These are phyloP conservation scores for Rhizophagus sp. DNA, from an alignment of 192 early-diverging fungal genomes.

Conservation along the genomic window DNA sequence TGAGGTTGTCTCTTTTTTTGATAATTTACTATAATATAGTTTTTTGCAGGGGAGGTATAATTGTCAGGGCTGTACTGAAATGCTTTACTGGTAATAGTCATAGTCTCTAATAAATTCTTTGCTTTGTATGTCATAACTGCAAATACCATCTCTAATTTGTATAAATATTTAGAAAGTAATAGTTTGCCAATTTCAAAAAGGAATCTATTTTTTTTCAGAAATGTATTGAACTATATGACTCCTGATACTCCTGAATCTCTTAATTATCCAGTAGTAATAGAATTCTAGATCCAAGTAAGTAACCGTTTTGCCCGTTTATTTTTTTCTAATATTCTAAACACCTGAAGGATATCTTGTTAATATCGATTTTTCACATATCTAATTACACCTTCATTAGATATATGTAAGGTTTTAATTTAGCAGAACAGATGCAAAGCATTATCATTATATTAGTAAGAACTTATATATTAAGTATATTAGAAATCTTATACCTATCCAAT, in stretches of 20 bases:
- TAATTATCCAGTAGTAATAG: neutral
- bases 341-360: neutral
- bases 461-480: neutral
- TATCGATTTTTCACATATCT: slow-evolving; percentile 6
- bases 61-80: neutral
- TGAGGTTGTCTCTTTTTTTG: neutral
- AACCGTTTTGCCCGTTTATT: neutral
- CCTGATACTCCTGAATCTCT: too few relatives aligned
- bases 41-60: slow-evolving; percentile 3
- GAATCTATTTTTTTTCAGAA: neutral
- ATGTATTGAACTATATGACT: slow-evolving; percentile 21
- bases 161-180: too few relatives aligned
- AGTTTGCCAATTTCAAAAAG: neutral
- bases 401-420: slow-evolving; percentile 26
- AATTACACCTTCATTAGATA: slow-evolving; percentile 8
- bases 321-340: slow-evolving; percentile 1
- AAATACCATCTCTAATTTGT: slow-evolving; percentile 14
- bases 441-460: slow-evolving; percentile 21
- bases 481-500: slow-evolving; percentile 7
- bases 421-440: slow-evolving; percentile 11
- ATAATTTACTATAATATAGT: slow-evolving; percentile 19
- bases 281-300: slow-evolving; percentile 1
- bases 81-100: slow-evolving; percentile 3
- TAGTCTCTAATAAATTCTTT: slow-evolving; percentile 14
- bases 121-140: neutral